These are phyloP conservation scores for Penicillium sp. DNA, from an alignment of 2,329 filamentous ascomycete genomes.

Conservation along the genomic window DNA sequence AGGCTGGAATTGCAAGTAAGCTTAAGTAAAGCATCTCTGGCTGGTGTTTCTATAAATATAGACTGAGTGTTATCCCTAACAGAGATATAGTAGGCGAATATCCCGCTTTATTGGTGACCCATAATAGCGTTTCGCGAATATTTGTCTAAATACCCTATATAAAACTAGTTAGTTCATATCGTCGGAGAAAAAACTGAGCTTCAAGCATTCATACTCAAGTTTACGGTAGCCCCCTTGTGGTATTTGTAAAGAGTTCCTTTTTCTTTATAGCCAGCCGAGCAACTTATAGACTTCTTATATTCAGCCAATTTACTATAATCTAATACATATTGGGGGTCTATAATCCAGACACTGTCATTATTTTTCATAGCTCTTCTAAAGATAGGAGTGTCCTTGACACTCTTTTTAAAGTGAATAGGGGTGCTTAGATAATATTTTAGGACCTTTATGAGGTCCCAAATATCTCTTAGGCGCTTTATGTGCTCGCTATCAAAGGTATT, in stretches of 20 bases:
- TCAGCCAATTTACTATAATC: conserved; percentile 11
- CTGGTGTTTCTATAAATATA: conserved; percentile 8
- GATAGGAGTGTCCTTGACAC: conserved; percentile 16
- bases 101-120: conserved; percentile 1
- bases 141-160: conserved; percentile 4
- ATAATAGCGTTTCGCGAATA: conserved; percentile 10
- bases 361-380: conserved; percentile 12
- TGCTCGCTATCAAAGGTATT: conserved; percentile 20
- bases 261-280: conserved; percentile 10
- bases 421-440: conserved; percentile 22
- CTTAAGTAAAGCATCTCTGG: conserved; percentile 3
- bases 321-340: conserved; percentile 10
- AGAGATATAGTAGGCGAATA: conserved; percentile 4
- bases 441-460: conserved; percentile 20
- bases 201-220: conserved; percentile 1
- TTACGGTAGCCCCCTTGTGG: conserved; percentile 16
- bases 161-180: not conserved
- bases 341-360: conserved; percentile 7
- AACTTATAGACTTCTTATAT: conserved; percentile 11
- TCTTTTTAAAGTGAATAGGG: conserved; percentile 23
- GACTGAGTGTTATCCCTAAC: conserved; percentile 6
- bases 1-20: conserved; percentile 7
- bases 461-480: conserved; percentile 20
- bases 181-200: not conserved
- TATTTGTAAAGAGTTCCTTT: conserved; percentile 20